These are phyloP conservation scores for Botrytis deweyae DNA, from an alignment of 2,329 filamentous ascomycete species.

Conservation along the genomic window DNA sequence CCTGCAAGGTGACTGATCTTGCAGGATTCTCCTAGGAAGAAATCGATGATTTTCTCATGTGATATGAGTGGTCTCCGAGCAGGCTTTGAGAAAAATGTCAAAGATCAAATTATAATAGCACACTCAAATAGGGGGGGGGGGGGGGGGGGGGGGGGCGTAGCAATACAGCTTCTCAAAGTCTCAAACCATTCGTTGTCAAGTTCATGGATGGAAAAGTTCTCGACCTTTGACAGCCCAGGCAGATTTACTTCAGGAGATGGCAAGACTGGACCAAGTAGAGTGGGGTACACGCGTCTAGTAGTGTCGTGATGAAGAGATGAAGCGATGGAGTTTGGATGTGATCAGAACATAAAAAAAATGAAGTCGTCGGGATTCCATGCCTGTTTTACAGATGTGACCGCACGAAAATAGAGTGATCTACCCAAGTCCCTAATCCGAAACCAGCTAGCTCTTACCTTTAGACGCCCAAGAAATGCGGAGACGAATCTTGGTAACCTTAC, in stretches of 20 bases:
- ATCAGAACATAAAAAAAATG: background rate
- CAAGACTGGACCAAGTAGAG: background rate
- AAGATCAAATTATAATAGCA: background rate
- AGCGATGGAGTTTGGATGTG: background rate
- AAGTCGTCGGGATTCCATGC: background rate
- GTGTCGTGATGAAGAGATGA: background rate
- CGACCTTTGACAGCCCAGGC: background rate
- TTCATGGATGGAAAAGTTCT: background rate
- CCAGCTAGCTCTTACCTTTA: slow-evolving; percentile 8
- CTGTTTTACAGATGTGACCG: slow-evolving; percentile 1
- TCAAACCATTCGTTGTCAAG: background rate
- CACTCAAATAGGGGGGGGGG: no score
- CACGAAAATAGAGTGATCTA: background rate
- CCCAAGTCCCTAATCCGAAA: background rate
- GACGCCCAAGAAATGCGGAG: slow-evolving; percentile 8
- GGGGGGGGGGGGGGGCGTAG: background rate
- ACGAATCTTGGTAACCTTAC: slow-evolving; percentile 3
- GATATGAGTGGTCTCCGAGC: background rate
- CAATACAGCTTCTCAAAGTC: background rate
- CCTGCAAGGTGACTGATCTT: background rate
- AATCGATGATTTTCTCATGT: background rate
- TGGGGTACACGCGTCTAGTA: background rate
- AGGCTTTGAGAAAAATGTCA: background rate
- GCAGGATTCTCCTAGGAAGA: background rate
- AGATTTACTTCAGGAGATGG: background rate